Evolutionary conservation across 2,329 filamentous ascomycete genomes (phyloP), one percentile per base, ranked within the genome.

Genomic region (Stagonosporopsis rhizophila): DNA sequence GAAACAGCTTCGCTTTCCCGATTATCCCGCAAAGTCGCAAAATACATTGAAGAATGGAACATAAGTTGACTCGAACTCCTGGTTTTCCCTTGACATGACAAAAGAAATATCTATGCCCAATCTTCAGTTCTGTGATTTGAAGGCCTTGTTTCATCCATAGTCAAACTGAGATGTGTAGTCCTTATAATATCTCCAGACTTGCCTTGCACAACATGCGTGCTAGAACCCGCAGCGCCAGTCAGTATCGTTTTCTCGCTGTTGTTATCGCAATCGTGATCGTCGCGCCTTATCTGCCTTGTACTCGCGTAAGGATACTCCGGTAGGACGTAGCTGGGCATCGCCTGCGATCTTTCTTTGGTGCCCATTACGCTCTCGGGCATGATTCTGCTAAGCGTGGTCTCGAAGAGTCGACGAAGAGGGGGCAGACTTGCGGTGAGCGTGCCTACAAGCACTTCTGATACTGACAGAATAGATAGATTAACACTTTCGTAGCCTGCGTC

Each of bases 361-460:
- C 20, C 22, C 15, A 17, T 22, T 28, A 51, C 17, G 25, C 45
- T 54, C 8, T 54, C 50, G 1, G 54, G 54, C 14, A 60, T 34
- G n/a, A 60, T 12, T 12, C 34, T 38, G 40, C 39, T 58, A 22
- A 60, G 47, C 6, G 34, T 7, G 15, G 46, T 51, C 15, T 58
- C 58, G 42, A 60, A 58, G 1, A 55, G 52, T 1, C 45, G 51
- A n/a, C 58, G 54, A 5, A 60, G 58, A 20, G 58, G 58, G 1
- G 58, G 58, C 30, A 60, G 50, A 48, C 49, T 58, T 3, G 58
- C 50, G 6, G 54, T 55, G 27, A 60, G 30, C 14, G 41, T 45
- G 17, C 54, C 58, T 1, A 51, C 54, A 5, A 46, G 38, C 14
- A 58, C 54, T 45, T 60, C 54, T 19, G 58, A 39, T 6, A 58